Percentiles rank a stretch among this genome's conserved stretches.
Conservation (phyloP, 2,329 filamentous ascomycete genomes). For the Colletotrichum chlorophyti region DNA sequence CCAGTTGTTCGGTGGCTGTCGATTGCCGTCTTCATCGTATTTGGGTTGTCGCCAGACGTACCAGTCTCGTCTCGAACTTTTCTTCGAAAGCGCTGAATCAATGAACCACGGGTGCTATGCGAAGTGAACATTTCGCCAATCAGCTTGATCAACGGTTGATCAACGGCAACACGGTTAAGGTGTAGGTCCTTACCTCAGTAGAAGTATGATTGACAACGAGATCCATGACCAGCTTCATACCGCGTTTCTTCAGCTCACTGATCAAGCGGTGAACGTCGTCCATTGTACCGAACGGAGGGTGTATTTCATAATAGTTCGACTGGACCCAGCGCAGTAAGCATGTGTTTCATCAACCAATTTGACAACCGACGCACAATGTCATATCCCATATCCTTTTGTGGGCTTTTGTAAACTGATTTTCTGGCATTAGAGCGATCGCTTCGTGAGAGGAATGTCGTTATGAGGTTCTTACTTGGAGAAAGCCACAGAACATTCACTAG, state of each 20-base stretch:
- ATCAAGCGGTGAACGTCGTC: conserved; percentile 70
- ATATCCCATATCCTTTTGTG: conserved; percentile 70
- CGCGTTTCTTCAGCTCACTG: conserved; percentile 56
- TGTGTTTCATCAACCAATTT: too few relatives aligned
- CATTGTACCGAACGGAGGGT: conserved; percentile 66
- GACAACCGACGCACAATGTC: too few relatives aligned
- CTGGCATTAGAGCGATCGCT: too few relatives aligned
- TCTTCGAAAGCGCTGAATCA: conserved; percentile 56
- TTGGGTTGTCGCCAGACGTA: conserved; percentile 60
- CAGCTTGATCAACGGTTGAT: too few relatives aligned
- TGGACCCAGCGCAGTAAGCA: too few relatives aligned
- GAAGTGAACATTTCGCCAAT: too few relatives aligned
- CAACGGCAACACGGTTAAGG: too few relatives aligned
- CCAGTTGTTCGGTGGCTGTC: conserved; percentile 53
- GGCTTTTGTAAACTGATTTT: conserved; percentile 45
- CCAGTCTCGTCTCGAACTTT: conserved; percentile 60
- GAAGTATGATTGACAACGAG: conserved; percentile 41
- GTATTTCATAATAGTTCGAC: conserved; percentile 58
- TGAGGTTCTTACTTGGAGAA: too few relatives aligned
- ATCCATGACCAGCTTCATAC: conserved; percentile 34
- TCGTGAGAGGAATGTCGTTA: too few relatives aligned
- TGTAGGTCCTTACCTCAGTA: too few relatives aligned
- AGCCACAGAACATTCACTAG: conserved; percentile 34
- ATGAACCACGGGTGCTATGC: conserved; percentile 66
- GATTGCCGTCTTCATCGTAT: conserved; percentile 41